Evolutionary conservation across 352 stramenopile genomes (phyloP).

Genomic region (Phytopythium aichiense): DNA sequence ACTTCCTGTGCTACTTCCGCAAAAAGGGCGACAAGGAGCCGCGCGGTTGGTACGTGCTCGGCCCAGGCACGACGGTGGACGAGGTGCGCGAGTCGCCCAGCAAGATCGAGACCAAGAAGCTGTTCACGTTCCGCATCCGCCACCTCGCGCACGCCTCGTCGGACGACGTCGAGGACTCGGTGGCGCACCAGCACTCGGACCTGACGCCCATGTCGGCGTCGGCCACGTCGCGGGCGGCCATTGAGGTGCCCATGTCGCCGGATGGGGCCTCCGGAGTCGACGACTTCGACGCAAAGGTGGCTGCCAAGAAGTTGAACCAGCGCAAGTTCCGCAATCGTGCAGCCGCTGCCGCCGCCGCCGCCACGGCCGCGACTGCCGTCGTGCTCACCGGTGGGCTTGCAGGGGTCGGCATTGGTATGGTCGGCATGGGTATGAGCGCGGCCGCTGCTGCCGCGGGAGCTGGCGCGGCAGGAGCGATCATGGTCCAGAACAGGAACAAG

Average conservation of each 20-base stretch:
- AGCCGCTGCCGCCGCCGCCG: constrained; percentile 58
- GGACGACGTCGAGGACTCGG: constrained; percentile 45
- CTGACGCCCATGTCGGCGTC: constrained; percentile 17
- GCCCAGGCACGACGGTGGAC: constrained; percentile 75
- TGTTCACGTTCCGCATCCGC: constrained; percentile 81
- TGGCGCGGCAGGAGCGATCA: constrained; percentile 62
- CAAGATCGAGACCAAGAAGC: constrained; percentile 85
- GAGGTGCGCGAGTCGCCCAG: constrained; percentile 81
- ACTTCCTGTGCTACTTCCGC: constrained; percentile 83
- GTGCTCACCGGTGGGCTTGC: constrained; percentile 75
- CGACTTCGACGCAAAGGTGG: constrained; percentile 36
- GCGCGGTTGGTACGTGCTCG: constrained; percentile 76
- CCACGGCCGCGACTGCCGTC: constrained; percentile 71
- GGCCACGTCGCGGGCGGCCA: constrained; percentile 18
- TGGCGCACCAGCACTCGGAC: constrained; percentile 6
- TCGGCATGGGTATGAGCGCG: constrained; percentile 77
- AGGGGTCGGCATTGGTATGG: constrained; percentile 72
- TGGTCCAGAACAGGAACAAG: constrained; percentile 65
- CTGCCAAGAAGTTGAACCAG: constrained; percentile 42
- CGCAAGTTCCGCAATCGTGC: constrained; percentile 63
- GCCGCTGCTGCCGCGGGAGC: constrained; percentile 71
- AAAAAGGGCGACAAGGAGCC: constrained; percentile 83
- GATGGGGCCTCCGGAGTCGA: constrained; percentile 16
- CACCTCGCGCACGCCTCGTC: constrained; percentile 48
- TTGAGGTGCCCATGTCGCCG: constrained; percentile 31